Conservation (phyloP, 2,329 filamentous ascomycete genomes). For the Penicillium sp. region DNA sequence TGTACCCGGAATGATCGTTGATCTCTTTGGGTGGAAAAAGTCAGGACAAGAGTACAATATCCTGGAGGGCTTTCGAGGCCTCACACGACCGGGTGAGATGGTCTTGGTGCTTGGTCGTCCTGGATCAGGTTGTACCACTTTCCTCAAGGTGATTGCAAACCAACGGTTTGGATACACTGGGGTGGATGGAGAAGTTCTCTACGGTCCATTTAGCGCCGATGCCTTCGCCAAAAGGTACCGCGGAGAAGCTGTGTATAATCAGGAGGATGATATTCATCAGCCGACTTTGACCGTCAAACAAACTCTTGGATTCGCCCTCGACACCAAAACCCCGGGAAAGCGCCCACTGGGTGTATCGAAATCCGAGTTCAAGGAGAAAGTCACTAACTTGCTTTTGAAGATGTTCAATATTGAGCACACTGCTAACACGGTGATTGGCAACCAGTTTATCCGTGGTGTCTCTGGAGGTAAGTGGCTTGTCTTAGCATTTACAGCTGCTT, state of each 20-base stretch:
- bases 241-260: slow-evolving; percentile 80
- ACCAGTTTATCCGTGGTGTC: slow-evolving; percentile 74
- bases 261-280: slow-evolving; percentile 81
- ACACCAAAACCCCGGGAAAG: slow-evolving; percentile 79
- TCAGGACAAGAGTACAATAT: slow-evolving; percentile 71
- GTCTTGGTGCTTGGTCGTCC: slow-evolving; percentile 75
- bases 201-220: slow-evolving; percentile 67
- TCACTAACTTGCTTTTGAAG: slow-evolving; percentile 70
- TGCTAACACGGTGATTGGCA: slow-evolving; percentile 76
- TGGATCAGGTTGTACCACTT: slow-evolving; percentile 67
- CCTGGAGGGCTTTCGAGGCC: slow-evolving; percentile 59
- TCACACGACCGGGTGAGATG: slow-evolving; percentile 81
- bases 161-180: slow-evolving; percentile 61
- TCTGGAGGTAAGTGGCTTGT: slow-evolving; percentile 49
- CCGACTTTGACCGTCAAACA: slow-evolving; percentile 83
- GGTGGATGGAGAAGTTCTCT: slow-evolving; percentile 67
- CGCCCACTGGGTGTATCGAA: slow-evolving; percentile 70
- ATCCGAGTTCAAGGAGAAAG: slow-evolving; percentile 69
- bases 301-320: slow-evolving; percentile 78
- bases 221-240: slow-evolving; percentile 69
- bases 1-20: slow-evolving; percentile 61
- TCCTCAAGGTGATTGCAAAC: slow-evolving; percentile 65
- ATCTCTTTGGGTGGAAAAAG: slow-evolving; percentile 61
- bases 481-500: background rate
- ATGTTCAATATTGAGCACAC: slow-evolving; percentile 96